Base-by-base conservation (phyloP, 768 basidiomycete species). In the Lactarius deliciosus region DNA sequence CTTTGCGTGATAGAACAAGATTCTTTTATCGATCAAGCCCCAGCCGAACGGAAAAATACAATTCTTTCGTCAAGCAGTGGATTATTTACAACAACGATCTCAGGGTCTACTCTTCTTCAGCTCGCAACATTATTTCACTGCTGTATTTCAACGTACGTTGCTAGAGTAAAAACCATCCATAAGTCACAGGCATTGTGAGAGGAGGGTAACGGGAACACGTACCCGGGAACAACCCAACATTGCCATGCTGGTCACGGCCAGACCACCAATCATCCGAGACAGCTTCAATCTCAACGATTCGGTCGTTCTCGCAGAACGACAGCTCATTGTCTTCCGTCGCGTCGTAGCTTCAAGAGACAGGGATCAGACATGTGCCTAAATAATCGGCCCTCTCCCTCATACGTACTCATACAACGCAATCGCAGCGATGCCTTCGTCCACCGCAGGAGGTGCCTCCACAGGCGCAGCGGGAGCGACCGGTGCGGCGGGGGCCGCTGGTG, bases 261-360 rank as follows among this genome's bases (percentile, higher is more conserved):
- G 87, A 81, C 92, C 92, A 94, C 93, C 92, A 94, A 70, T 92
- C 92, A n/a, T 93, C 92, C 10, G 86, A 88, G 7, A 85, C 86
- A 61, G 88, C 86, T 72, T 93, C 91, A 61, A 97, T 91, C 63
- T 89, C 81, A 20, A 80, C 81, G 73, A 97, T 91, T 64, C 80
- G 78, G 41, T 95, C 94, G 32, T 92, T 92, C 75, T 94, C 94
- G 36, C 75, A 79, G 83, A 98, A 94, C 3, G 87, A 82, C 34
- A 97, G 78, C 73, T 97, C 95, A 73, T 98, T 97, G 70, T 94
- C 94, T 74, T 97, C 95, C 0, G 86, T 86, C 0, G 95, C 92
- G 11, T 94, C 92, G 72, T 96, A 96, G 69, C 92, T 95, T 58
- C 8, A 62, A 53, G 1, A 59, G 28, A 43, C 25, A n/a, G 38